Base-by-base conservation (phyloP, 176 grass and related monocot species). In the Oryza meridionalis region DNA sequence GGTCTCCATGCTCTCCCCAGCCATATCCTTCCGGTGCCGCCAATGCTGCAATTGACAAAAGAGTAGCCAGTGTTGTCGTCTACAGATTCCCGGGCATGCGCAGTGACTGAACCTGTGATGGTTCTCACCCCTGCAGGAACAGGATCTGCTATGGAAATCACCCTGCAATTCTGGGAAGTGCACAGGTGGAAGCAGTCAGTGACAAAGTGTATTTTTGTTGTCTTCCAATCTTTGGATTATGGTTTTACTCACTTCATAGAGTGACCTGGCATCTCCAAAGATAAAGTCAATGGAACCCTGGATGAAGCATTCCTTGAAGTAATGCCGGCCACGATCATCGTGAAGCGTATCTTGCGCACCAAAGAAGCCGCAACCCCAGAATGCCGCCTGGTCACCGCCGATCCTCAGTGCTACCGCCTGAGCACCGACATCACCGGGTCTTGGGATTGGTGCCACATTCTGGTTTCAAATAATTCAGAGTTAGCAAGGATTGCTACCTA, bases 231-330 rank as follows among this genome's bases (percentile, higher is more conserved):
- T 33, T 46, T 62, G 42, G 77, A 77, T 11, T 58, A 22, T 6
- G 50, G 2, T 46, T 49, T 19, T 19, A 78, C 77, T 85, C 66
- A 82, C 95, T 81, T 97, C 92, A 61, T 97, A 97, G 16, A 97
- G 84, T 65, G 95, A 94, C 29, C 84, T 94, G 32, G 78, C 95
- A 86, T 94, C 92, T 78, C 95, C 95, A 81, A 97, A 97, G 78
- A 94, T 92, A 32, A 97, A 94, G 86, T 92, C 95, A 2, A 94
- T 94, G 26, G 92, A 91, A 47, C 95, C 95, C 80, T 97, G 90
- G 49, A 97, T 84, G 69, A 88, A 92, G 32, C 92, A 97, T 70
- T 97, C 95, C 75, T 94, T 97, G 69, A 91, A 94, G 83, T 94
- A 97, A 76, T 97, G 95, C 14, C 82, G 83, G 59, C 90, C 92